Base-by-base conservation (phyloP, 179 eudicot species). In the Spinacia oleracea region DNA sequence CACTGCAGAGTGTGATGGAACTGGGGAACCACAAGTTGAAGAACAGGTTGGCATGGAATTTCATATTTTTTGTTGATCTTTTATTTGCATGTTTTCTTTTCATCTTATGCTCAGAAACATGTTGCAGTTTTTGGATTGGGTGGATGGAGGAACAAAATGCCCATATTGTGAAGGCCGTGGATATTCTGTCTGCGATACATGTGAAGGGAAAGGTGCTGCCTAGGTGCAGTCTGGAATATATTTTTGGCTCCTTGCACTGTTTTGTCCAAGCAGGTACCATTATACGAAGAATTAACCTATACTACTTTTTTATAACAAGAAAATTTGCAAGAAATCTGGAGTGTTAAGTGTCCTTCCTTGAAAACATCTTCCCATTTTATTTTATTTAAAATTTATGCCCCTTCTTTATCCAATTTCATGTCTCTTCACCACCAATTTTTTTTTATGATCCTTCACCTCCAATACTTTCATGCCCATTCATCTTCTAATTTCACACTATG, bases 1-100 rank as follows among this genome's bases (percentile, higher is more conserved):
- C 79, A 51, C 81, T 82, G 86, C 94, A 96, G 99, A 93, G 82
- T 96, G 99, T 81, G 99, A 96, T 72, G 99, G 99, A 72, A 87
- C 90, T 11, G 98, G 99, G 7, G 99, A 96, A 67, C 93, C 97
- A 59, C 92, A 96, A 81, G 72, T 96, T 35, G 99, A 96, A 76
- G 83, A 80, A 75, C 99, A 93, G 98, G 98, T 95, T 46, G 18
- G 66, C 40, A 78, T 64, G 55, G 51, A 53, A 34, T 27, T 23
- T 51, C n/a, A 31, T 20, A 18, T 9, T 56, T 58, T 60, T 35
- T 53, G 16, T n/a, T 53, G 18, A 34, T 42, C 31, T 68, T 42
- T 5, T 46, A 23, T 18, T 40, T 55, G 27, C 45, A 15, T 46
- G 27, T 31, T 46, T 74, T 12, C 21, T 51, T 40, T 71, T 2